Percentiles rank a stretch among this genome's conserved stretches.
Conservation (phyloP, 2,329 filamentous ascomycete species). For the Trichoderma sp. region DNA sequence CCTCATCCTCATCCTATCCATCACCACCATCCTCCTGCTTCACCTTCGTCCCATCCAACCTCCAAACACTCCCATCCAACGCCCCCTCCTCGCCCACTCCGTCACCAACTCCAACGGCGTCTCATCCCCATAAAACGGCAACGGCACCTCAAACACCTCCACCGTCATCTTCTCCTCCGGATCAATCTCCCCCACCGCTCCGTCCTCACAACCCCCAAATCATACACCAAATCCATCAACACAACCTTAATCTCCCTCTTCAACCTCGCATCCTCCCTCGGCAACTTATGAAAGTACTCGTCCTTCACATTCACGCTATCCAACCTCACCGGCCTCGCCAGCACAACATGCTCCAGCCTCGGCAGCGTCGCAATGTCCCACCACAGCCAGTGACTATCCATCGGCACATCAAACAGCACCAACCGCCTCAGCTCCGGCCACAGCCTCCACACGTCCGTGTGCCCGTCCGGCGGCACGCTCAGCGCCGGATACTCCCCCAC, state of each 20-base stretch:
- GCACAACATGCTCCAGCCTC: constrained; percentile 44
- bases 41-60: constrained; percentile 32
- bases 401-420: constrained; percentile 44
- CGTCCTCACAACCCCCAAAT: constrained; percentile 30
- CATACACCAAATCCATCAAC: constrained; percentile 34
- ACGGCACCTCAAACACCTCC: constrained; percentile 42
- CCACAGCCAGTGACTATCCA: constrained; percentile 43
- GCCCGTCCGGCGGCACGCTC: constrained; percentile 33
- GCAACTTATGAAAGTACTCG: constrained; percentile 42
- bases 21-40: background rate
- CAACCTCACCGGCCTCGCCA: constrained; percentile 42
- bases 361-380: constrained; percentile 40
- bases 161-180: constrained; percentile 41
- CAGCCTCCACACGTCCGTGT: constrained; percentile 44
- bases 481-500: constrained; percentile 49
- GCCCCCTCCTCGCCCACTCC: constrained; percentile 43
- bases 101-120: constrained; percentile 35
- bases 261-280: constrained; percentile 32
- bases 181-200: constrained; percentile 39
- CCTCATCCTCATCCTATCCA: background rate
- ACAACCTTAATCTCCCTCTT: constrained; percentile 34
- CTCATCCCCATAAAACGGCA: constrained; percentile 43
- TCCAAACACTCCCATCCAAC: constrained; percentile 44
- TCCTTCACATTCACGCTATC: constrained; percentile 41
- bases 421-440: constrained; percentile 47